Evolutionary conservation across 176 grass and related monocot genomes (phyloP).

Genomic region (Zizania latifolia): DNA sequence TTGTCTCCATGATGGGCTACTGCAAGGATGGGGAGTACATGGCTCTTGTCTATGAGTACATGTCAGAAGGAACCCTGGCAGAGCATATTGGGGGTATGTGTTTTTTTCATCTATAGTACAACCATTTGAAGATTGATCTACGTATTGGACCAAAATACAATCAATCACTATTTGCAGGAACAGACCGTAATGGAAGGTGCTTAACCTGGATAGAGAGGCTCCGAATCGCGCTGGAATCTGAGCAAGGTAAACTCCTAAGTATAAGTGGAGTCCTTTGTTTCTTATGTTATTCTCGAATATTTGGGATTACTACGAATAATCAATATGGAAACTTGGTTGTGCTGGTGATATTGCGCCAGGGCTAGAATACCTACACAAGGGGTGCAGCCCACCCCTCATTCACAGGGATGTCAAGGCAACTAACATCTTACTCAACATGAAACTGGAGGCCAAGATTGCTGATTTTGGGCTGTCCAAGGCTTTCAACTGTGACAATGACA

Average conservation of each 20-base stretch:
- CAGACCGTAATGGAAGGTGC: not conserved
- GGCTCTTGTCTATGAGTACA: slow-evolving; percentile 49
- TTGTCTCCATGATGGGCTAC: slow-evolving; percentile 41
- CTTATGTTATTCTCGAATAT: too few relatives aligned
- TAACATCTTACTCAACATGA: slow-evolving; percentile 35
- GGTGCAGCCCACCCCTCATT: slow-evolving; percentile 31
- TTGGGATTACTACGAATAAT: too few relatives aligned
- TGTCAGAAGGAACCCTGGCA: slow-evolving; percentile 40
- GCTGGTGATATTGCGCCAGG: slow-evolving; percentile 9
- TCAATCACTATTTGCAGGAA: not conserved
- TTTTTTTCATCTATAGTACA: not conserved
- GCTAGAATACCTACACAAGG: slow-evolving; percentile 39
- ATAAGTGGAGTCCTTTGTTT: too few relatives aligned
- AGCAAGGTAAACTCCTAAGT: slow-evolving; percentile 11
- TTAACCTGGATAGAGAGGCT: slow-evolving; percentile 37
- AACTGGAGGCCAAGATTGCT: slow-evolving; percentile 46
- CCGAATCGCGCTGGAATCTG: slow-evolving; percentile 29
- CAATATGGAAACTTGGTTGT: too few relatives aligned
- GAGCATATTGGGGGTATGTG: slow-evolving; percentile 35
- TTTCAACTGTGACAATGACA: not conserved
- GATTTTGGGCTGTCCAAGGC: slow-evolving; percentile 47
- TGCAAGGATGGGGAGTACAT: slow-evolving; percentile 46
- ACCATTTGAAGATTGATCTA: not conserved
- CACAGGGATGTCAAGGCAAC: slow-evolving; percentile 45
- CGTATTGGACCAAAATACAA: not conserved